Evolutionary conservation across 2,329 filamentous ascomycete species (phyloP), one percentile per base, ranked within the genome.

Genomic region (Pyricularia sp.): DNA sequence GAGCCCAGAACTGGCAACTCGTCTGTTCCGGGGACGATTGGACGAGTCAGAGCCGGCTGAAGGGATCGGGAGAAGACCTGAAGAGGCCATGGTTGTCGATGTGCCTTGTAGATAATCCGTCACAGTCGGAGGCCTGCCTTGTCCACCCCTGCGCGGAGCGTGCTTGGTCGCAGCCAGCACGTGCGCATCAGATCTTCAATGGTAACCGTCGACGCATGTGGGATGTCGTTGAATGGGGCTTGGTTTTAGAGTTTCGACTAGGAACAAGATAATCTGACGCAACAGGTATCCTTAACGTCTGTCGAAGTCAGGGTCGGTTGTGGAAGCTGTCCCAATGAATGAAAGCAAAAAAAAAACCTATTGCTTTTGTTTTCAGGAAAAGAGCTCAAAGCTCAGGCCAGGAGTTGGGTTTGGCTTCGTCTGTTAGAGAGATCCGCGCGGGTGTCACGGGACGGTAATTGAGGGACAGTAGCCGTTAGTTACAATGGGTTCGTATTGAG

Each of bases 21-120:
- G 83, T 69, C 85, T 82, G 71, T 85, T 85, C 70, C 85, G 84
- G 68, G 84, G 81, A 30, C 85, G 83, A 36, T 36, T 68, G 31
- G 67, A 50, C 30, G 67, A 25, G 58, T 33, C 42, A 26, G 59
- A 3, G 17, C 55, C 55, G 3, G 25, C 65, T 36, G 33, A 28
- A 25, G 65, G 36, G 31, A 66, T 50, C 7, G 65, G 36, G 10
- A 66, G 36, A 9, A 66, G 65, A 20, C 31, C 36, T 26, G 65
- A 66, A 50, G 65, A 66, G 33, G 58, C 33, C 67, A 68, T 68
- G 31, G 55, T 50, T 12, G 36, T 23, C n/a, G 67, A 14, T 17
- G 20, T 33, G 12, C 20, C 31, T 25, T 61, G 67, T 28, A 25
- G 33, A 26, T 58, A 61, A 64, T 55, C 30, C 67, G 25, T 26